phyloP scores from a whole-genome alignment of 257 asterid genomes.

The Solanum habrochaites region DNA sequence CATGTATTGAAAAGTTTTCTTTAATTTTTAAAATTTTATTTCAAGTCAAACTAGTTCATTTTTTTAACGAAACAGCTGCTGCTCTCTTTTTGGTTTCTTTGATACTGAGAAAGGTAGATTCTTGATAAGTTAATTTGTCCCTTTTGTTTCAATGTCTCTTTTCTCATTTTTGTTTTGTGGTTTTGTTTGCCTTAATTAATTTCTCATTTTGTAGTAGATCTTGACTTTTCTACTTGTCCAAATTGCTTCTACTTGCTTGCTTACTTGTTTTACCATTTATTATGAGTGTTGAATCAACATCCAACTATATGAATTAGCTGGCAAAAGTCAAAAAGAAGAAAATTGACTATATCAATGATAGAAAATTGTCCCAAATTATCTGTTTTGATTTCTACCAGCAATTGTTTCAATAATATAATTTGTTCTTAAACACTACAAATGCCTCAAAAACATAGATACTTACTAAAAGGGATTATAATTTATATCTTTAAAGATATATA shows the following conservation, averaged over 20 bases:
- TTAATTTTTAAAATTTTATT: no score
- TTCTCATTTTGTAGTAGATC: no score
- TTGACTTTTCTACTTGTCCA: background rate
- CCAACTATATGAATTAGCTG: background rate
- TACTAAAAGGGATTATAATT: no score
- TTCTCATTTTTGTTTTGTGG: background rate
- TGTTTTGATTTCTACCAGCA: background rate
- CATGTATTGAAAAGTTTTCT: rapidly evolving
- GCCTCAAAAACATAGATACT: no score
- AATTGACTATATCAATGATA: background rate
- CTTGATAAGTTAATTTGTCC: background rate
- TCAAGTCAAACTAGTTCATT: rapidly evolving
- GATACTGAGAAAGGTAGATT: background rate
- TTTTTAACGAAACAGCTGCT: no score
- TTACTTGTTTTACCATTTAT: background rate
- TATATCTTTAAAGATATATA: no score
- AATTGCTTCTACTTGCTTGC: background rate
- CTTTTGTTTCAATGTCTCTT: background rate
- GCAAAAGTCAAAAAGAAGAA: background rate
- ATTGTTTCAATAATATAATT: background rate
- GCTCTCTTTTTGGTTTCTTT: background rate
- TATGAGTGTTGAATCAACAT: background rate
- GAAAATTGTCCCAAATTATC: no score
- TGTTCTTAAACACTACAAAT: no score
- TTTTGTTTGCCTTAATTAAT: background rate